Conservation (phyloP, 1,284 basidiomycete genomes). For the Malassezia obtusa region DNA sequence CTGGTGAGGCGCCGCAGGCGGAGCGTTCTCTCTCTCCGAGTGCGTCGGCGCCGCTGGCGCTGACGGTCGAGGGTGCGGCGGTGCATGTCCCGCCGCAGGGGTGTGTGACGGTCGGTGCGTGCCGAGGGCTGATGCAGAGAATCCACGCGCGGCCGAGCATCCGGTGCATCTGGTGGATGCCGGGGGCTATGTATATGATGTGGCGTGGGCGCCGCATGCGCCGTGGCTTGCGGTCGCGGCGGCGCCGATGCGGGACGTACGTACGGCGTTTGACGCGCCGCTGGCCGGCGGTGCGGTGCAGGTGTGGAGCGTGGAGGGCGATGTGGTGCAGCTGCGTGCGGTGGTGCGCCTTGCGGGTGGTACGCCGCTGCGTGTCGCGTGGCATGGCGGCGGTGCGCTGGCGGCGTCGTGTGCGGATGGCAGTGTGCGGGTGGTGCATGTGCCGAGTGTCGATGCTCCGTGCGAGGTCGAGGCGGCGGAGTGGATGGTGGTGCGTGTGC, state of each 20-base stretch:
- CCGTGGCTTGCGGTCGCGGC: constrained; percentile 7
- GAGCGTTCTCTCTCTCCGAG: not conserved
- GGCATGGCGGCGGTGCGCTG: not conserved
- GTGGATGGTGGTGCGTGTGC: not conserved
- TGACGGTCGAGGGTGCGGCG: not conserved
- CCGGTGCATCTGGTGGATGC: constrained; percentile 7
- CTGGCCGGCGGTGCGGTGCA: not conserved
- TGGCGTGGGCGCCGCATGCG: constrained; percentile 9
- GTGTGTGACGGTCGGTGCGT: not conserved
- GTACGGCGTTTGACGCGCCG: not conserved
- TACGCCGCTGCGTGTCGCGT: constrained; percentile 5
- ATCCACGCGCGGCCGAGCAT: not conserved
- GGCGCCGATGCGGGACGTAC: not conserved
- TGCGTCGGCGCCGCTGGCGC: not conserved
- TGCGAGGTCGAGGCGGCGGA: not conserved
- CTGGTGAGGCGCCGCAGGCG: too few relatives aligned
- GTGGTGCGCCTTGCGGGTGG: not conserved
- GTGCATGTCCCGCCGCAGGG: not conserved
- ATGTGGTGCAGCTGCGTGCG: not conserved
- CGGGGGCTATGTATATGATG: constrained; percentile 12
- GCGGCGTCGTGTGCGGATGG: constrained; percentile 7
- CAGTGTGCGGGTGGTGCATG: not conserved
- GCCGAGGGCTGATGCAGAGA: not conserved
- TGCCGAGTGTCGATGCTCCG: not conserved
- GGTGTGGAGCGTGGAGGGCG: not conserved